Evolutionary conservation across 2,329 filamentous ascomycete genomes (phyloP), one percentile per base, ranked within the genome.

Genomic region (Orbilia quercus): DNA sequence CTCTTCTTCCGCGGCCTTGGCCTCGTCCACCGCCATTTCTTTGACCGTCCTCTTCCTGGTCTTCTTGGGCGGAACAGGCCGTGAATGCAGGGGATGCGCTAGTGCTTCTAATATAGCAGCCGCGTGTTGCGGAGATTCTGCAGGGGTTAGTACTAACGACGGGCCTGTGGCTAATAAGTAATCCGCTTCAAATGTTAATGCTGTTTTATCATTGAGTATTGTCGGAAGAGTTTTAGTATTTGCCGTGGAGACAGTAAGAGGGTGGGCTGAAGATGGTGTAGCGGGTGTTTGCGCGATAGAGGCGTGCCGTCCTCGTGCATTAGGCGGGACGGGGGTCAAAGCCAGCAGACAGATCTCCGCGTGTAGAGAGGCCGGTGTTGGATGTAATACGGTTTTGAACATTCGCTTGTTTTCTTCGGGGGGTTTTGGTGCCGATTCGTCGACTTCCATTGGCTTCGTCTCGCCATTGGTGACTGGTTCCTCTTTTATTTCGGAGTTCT

Each of bases 1-100:
- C 81, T 99, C 93, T 75, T 92, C 89, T 70, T 92, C 91, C 20
- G 93, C 94, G 0, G 92, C 92, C 71, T 92, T 85, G 0, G 95
- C 94, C 81, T 99, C 93, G 79, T 99, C 95, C 6, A 94, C 94
- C 7, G 92, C 95, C 83, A 98, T 88, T 79, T 99, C 94, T 7
- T 95, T 95, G 16, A 96, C 89, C 0, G 95, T 99, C 75, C 94
- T 88, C 84, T 99, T 98, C 66, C 95, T 86, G 6, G 89, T 89
- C 84, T 96, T 97, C 1, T 92, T 92, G 72, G 90, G 86, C 0
- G 95, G 94, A 7, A 92, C 89, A 45, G 87, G 84, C 54, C 90
- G 87, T 28, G 87, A 86, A 80, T 97, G 91, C 64, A 92, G 87
- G 5, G 92, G 90, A 79, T 96, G 91, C 18, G 87, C 85, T 76